These are phyloP conservation scores for Phalaenopsis aphrodite DNA, from an alignment of 106 monocot genomes.

Conservation along the genomic window DNA sequence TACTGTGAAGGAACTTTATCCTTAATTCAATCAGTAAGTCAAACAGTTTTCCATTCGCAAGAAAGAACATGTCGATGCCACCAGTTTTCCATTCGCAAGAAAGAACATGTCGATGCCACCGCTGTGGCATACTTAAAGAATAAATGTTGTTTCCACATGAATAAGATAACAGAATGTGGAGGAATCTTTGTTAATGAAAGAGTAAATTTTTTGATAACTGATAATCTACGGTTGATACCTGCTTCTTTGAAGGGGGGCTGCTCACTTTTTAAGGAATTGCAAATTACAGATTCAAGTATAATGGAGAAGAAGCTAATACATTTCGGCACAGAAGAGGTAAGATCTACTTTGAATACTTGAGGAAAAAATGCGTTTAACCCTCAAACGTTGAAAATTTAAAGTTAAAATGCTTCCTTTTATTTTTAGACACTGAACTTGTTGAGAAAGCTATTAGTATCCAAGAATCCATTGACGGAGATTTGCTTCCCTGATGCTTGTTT, in stretches of 20 bases:
- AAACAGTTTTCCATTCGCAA: background rate
- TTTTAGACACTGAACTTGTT: background rate
- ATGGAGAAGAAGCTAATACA: constrained; percentile 5
- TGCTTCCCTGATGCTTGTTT: background rate
- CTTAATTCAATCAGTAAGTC: background rate
- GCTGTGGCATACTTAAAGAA: background rate
- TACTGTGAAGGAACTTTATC: background rate
- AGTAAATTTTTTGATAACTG: constrained; percentile 6
- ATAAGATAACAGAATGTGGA: background rate
- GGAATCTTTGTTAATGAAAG: constrained; percentile 23
- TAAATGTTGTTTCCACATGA: background rate
- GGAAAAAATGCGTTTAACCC: background rate
- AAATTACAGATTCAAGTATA: background rate
- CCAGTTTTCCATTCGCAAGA: too few relatives aligned
- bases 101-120: background rate
- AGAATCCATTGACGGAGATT: too few relatives aligned
- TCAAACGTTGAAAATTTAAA: background rate
- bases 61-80: background rate
- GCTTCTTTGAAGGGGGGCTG: background rate
- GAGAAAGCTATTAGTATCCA: background rate
- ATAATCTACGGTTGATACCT: constrained; percentile 20
- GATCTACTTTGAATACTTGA: background rate
- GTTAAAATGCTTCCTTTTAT: constrained; percentile 4
- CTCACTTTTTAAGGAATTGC: background rate
- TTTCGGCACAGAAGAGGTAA: constrained; percentile 10